Evolutionary conservation across 148 eudicot species (phyloP), one percentile per base, ranked within the genome.

Genomic region (Simmondsia chinensis): DNA sequence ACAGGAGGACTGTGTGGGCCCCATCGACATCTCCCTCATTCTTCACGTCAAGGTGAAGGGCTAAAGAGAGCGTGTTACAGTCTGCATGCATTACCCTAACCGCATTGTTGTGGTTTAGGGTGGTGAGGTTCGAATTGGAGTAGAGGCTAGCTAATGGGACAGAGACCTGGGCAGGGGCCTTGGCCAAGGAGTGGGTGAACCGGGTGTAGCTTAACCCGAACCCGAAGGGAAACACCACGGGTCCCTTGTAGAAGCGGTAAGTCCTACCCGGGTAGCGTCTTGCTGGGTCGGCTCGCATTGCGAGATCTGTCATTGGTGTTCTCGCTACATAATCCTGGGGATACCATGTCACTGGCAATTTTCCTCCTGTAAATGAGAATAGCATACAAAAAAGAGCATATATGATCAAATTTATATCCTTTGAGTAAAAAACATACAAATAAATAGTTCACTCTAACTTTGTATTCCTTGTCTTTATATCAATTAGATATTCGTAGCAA

Each of bases 281-380:
- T 35, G n/a, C 4, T 14, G 65, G 65, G 36, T 51, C 31, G 3
- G 80, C 59, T 55, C 88, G 52, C 59, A 80, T 40, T 29, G 54
- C 45, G 61, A 82, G 52, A 30, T 69, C 55, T 23, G 94, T 64
- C 93, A 82, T 82, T 57, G 94, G 64, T 39, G 67, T 57, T 57
- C 62, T 70, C 15, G 77, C 48, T 50, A 75, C 60, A 48, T 82
- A 82, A 20, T 40, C 55, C 62, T 82, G 74, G 31, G 80, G 86
- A 35, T 82, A 82, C 94, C 94, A 78, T 72, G 85, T 82, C 72
- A 66, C 64, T 9, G 85, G 82, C 33, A 82, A 33, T 51, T 70
- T 72, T 43, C 85, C 93, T 33, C 93, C 93, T 82, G 32, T 16
- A 39, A 59, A 27, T 4, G 24, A 18, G 19, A 59, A 71, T 34